Base-by-base conservation (phyloP, 1,284 basidiomycete genomes). In the Ganoderma multipileum region DNA sequence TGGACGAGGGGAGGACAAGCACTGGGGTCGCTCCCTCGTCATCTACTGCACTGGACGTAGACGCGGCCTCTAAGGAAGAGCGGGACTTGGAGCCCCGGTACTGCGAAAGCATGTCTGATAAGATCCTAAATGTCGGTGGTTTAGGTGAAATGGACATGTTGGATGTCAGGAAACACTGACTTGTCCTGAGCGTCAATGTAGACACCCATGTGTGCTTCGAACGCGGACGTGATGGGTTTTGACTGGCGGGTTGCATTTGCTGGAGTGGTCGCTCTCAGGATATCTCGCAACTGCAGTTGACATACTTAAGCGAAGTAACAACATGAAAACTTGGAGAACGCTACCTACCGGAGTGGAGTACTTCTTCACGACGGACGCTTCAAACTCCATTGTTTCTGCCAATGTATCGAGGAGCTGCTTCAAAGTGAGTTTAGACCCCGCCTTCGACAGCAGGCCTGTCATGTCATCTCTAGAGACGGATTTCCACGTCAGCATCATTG, bases 161-260 rank as follows among this genome's bases (percentile, higher is more conserved):
- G 3, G 42, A 41, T 47, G 44, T 66, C 47, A 42, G 47, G 9
- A 61, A 64, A 65, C 61, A 75, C 86, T 55, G 71, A 94, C 95
- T 92, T 94, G 84, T 99, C 96, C 80, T 99, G 98, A 16, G 97
- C 96, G 71, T 98, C 95, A 64, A 99, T 93, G 77, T 97, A 99
- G 54, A 99, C 89, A 47, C 89, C 87, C 83, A 99, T 95, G 78
- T 98, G 94, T 0, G 94, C 88, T 71, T 98, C 96, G 77, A 99
- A 99, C 11, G 95, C 91, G 30, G 92, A 87, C 0, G 95, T 93
- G 61, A 98, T 94, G 0, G 91, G 83, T 76, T 90, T 90, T 47
- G 84, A 80, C 9, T 84, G 79, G 50, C 87, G 81, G 8, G 87
- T 82, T 52, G 85, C 76, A n/a, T 67, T 81, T 3, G 84, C 79